These are phyloP conservation scores for Capronia americana DNA, from an alignment of 2,329 filamentous ascomycete species.

Conservation along the genomic window DNA sequence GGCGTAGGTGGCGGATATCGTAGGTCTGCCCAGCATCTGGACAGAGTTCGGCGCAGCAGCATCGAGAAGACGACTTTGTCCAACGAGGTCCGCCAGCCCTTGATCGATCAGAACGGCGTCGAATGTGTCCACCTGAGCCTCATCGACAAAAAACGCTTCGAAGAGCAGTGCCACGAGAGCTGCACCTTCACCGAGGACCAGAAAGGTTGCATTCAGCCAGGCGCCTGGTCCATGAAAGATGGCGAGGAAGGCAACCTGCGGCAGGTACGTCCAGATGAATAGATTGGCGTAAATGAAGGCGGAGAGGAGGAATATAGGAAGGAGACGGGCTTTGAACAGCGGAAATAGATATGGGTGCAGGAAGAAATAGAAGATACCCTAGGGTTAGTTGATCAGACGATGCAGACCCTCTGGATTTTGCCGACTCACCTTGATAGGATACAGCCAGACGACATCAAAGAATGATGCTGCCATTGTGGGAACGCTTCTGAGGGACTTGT, in stretches of 20 bases:
- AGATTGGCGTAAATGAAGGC: slow-evolving; percentile 81
- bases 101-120: slow-evolving; percentile 82
- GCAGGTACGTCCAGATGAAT: slow-evolving; percentile 86
- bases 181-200: slow-evolving; percentile 74
- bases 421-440: slow-evolving; percentile 54
- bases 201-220: slow-evolving; percentile 86
- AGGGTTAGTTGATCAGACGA: slow-evolving; percentile 10
- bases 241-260: slow-evolving; percentile 85
- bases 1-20: slow-evolving; percentile 75
- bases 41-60: slow-evolving; percentile 71
- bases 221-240: slow-evolving; percentile 86
- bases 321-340: slow-evolving; percentile 75
- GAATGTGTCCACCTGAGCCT: slow-evolving; percentile 79
- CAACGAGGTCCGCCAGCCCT: slow-evolving; percentile 72
- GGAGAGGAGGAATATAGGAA: slow-evolving; percentile 83
- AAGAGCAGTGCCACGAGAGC: slow-evolving; percentile 71
- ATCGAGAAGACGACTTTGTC: slow-evolving; percentile 69
- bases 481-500: not conserved
- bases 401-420: slow-evolving; percentile 2
- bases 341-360: slow-evolving; percentile 81
- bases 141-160: slow-evolving; percentile 81
- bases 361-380: slow-evolving; percentile 83
- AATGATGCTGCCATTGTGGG: slow-evolving; percentile 19
- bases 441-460: slow-evolving; percentile 52
- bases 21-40: slow-evolving; percentile 82